Percentiles rank a stretch among this genome's conserved stretches.
Evolutionary conservation across 2,329 filamentous ascomycete species (phyloP).

Genomic region (Fonsecaea erecta): DNA sequence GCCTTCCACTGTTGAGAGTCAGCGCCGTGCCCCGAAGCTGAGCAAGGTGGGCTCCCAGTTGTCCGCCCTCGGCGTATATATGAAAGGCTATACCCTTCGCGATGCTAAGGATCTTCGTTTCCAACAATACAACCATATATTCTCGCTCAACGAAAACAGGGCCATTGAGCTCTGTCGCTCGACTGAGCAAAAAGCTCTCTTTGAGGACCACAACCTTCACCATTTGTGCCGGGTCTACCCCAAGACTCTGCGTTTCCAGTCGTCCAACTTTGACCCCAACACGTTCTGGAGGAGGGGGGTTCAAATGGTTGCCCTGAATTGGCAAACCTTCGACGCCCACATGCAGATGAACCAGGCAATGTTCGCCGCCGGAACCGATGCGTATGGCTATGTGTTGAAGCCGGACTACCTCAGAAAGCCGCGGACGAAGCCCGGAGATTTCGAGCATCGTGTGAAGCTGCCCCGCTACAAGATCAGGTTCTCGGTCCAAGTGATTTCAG

Average conservation of each 20-base stretch:
- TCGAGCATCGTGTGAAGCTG: constrained; percentile 42
- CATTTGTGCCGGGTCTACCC: constrained; percentile 96
- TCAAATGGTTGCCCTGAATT: constrained; percentile 97
- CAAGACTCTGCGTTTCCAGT: constrained; percentile 76
- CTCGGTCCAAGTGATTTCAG: constrained; percentile 85
- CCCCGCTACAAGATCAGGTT: constrained; percentile 69
- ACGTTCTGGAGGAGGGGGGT: constrained; percentile 94
- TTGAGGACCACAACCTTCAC: constrained; percentile 88
- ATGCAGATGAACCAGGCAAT: constrained; percentile 98
- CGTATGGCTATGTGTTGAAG: constrained; percentile 91
- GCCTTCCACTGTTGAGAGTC: constrained; percentile 62
- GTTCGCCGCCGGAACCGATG: constrained; percentile 88
- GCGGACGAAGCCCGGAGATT: constrained; percentile 37
- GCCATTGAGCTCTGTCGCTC: constrained; percentile 81
- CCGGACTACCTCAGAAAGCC: constrained; percentile 73
- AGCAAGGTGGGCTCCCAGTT: constrained; percentile 87
- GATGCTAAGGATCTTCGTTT: constrained; percentile 79
- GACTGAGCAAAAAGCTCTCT: constrained; percentile 72
- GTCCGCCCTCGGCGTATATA: constrained; percentile 81
- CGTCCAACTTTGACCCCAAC: constrained; percentile 92
- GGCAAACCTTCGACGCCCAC: constrained; percentile 95
- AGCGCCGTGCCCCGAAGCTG: constrained; percentile 64
- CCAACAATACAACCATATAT: constrained; percentile 89
- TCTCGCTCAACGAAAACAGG: constrained; percentile 88
- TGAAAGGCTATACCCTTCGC: constrained; percentile 78